phyloP scores from a whole-genome alignment of 805 yeast species.

The Geotrichum ghanense region DNA sequence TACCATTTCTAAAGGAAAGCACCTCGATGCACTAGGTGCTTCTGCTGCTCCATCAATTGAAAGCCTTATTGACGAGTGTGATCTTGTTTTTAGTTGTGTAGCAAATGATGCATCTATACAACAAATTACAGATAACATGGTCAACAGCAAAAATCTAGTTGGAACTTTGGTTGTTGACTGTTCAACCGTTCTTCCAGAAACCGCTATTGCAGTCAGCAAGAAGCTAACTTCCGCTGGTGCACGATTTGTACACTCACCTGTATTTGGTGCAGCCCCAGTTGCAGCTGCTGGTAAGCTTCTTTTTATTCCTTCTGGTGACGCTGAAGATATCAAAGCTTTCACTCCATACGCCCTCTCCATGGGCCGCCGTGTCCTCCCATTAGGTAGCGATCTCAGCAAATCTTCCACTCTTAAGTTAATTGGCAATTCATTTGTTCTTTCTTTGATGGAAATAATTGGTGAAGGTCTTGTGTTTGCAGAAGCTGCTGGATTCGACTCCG shows the following conservation, averaged over 20 bases:
- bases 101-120: conserved; percentile 10
- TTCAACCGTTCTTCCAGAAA: conserved; percentile 21
- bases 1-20: conserved; percentile 10
- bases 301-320: conserved; percentile 18
- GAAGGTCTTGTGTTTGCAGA: conserved; percentile 20
- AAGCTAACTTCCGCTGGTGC: conserved; percentile 13
- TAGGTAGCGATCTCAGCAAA: conserved; percentile 14
- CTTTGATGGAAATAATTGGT: conserved; percentile 19
- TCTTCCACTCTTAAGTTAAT: not conserved
- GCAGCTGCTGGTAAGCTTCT: conserved; percentile 19
- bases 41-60: conserved; percentile 4
- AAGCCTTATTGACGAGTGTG: not conserved
- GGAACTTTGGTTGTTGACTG: conserved; percentile 19
- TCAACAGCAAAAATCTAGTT: conserved; percentile 4
- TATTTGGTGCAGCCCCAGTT: conserved; percentile 21
- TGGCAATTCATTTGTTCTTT: conserved; percentile 20
- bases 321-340: conserved; percentile 13
- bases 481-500: conserved; percentile 16
- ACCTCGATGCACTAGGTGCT: conserved; percentile 10
- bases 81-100: too few relatives aligned
- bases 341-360: conserved; percentile 17
- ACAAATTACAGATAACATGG: conserved; percentile 4
- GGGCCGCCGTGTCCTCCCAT: conserved; percentile 18
- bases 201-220: conserved; percentile 11
- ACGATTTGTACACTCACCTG: conserved; percentile 19